Conservation (phyloP, 148 eudicot genomes). For the Vaccinium myrtillus region DNA sequence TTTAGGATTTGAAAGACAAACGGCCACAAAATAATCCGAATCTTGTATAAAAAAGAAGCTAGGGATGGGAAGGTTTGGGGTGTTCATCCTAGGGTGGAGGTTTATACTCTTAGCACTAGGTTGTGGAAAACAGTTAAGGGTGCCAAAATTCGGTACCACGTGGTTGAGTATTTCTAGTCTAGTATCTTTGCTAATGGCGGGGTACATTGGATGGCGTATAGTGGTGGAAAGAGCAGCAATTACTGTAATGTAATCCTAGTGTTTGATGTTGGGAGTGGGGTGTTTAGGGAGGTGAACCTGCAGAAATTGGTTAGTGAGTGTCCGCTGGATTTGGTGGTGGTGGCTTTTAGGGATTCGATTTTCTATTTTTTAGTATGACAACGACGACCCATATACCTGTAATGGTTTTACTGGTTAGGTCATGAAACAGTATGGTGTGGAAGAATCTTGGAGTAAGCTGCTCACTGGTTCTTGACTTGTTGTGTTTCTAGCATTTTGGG, state of each 20-base stretch:
- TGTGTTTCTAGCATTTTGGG: neutral
- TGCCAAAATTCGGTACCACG: neutral
- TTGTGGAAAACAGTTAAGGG: neutral
- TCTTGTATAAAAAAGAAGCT: neutral
- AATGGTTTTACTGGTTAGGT: neutral
- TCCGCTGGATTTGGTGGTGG: neutral
- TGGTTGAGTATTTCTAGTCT: neutral
- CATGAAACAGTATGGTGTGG: neutral
- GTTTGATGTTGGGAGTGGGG: neutral
- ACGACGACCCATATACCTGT: neutral
- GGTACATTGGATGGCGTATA: neutral
- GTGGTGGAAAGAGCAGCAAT: neutral
- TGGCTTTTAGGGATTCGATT: neutral
- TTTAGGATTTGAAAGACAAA: neutral
- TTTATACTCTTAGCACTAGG: neutral
- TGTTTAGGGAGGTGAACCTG: neutral
- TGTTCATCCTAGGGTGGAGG: slow-evolving; percentile 6
- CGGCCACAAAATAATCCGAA: slow-evolving; percentile 2
- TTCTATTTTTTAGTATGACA: neutral
- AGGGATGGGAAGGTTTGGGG: neutral
- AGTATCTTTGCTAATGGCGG: neutral
- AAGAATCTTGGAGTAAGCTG: neutral
- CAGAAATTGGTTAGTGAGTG: neutral
- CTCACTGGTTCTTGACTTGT: neutral
- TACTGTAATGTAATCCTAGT: neutral